Evolutionary conservation across 352 stramenopile species (phyloP), one percentile per base, ranked within the genome.

Genomic region (Globisporangium radiosum): DNA sequence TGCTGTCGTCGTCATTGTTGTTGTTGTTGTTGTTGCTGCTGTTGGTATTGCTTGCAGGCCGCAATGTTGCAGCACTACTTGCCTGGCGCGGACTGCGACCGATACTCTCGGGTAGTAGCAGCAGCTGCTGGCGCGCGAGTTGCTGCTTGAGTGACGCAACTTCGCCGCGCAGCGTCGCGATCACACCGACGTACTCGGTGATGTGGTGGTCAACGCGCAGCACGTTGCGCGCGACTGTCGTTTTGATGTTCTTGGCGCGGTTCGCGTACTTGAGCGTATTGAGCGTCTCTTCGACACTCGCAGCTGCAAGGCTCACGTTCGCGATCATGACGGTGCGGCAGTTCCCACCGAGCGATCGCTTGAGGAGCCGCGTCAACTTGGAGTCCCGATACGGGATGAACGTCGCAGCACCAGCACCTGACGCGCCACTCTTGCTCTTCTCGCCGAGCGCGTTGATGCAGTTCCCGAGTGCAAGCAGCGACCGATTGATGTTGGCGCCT

Each of bases 241-340:
- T 97, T 68, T 97, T 96, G 71, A 98, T 97, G 60, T 95, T 96
- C 65, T 97, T 97, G 10, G 90, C 90, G 50, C 90, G 73, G 54
- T 96, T 96, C 3, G 90, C 90, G 63, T 97, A 97, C 65, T 97
- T 97, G 33, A 97, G 76, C 11, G 90, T 97, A 61, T 97, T 97
- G 44, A 97, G 62, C n/a, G 90, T 97, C 66, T 97, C 90, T 62
- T 97, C 87, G 9, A 97, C 87, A 47, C 85, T 94, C 11, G 78
- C 76, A 0, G 74, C 71, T 10, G 92, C 73, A 14, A 81, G 73
- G 59, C 76, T 92, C 33, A 97, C 86, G 62, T 96, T 97, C 19
- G 91, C 90, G 57, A 97, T 97, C 88, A 97, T 97, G 4, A 97
- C 92, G 0, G 92, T 98, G 10, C 92, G 85, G 62, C 92, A 97